Evolutionary conservation across 805 yeast species (phyloP), one percentile per base, ranked within the genome.

Genomic region (Hanseniaspora guilliermondii): DNA sequence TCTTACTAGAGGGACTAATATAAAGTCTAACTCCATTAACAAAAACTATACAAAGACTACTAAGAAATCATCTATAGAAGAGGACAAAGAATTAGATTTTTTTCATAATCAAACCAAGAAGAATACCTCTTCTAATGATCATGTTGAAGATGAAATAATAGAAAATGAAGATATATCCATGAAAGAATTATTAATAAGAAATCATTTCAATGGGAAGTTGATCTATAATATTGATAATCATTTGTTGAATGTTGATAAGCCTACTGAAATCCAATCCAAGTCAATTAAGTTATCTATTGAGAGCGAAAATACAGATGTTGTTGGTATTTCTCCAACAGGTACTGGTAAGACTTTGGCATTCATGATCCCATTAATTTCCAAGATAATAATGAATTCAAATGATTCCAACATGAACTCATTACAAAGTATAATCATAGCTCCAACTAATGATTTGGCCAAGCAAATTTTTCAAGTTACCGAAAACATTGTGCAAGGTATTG

Each of bases 271-370:
- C 61, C 99, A 93, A 69, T 78, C 87, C 58, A 97, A 93, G 67
- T 80, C 88, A 1, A 81, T 93, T 41, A 97, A 98, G 2, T 72
- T 80, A 9, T 69, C 86, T 14, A 69, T 87, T 53, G 74, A 78
- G 53, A 76, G 73, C 30, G 77, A 95, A 56, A 97, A 91, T 64
- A 8, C 11, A 3, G 46, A 27, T 32, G 65, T 93, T 35, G 73
- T 93, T 42, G 95, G 95, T 1, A 87, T 96, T 74, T 97, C 97
- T 0, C 97, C 97, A 47, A 93, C 98, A 0, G 98, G 98, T 61
- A 87, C 97, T 4, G 98, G 98, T 73, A 93, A 93, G 66, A 93
- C 98, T 0, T 72, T 93, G 48, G 95, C 97, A 32, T 93, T 85
- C 64, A 70, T 86, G 55, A 78, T 88, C 17, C 98, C 99, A 4